These are phyloP conservation scores for Erysimum cheiri DNA, from an alignment of 441 rosid genomes.

Conservation along the genomic window DNA sequence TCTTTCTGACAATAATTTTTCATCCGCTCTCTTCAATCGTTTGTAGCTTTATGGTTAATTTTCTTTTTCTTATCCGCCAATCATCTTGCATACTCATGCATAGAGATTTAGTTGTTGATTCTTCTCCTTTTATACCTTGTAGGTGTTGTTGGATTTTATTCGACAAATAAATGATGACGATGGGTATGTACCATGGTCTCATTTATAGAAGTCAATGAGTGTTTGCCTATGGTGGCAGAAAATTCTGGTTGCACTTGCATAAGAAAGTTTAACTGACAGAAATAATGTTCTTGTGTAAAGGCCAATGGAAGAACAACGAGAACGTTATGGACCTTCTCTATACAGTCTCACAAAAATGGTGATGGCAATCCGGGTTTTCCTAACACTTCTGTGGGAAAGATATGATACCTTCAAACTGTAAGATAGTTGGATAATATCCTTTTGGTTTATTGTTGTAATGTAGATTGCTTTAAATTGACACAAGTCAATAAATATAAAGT, in stretches of 20 bases:
- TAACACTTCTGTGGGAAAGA: constrained; percentile 71
- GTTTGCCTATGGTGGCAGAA: constrained; percentile 23
- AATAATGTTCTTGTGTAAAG: constrained; percentile 49
- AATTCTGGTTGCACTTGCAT: constrained; percentile 26
- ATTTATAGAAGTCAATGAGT: constrained; percentile 13
- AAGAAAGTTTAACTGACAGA: constrained; percentile 30
- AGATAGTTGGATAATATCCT: constrained; percentile 43
- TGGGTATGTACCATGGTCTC: constrained; percentile 67
- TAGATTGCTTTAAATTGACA: constrained; percentile 25
- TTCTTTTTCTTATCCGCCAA: not conserved
- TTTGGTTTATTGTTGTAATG: constrained; percentile 21
- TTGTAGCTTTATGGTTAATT: not conserved
- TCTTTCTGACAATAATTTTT: not conserved
- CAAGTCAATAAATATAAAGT: constrained; percentile 23
- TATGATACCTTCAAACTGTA: constrained; percentile 70
- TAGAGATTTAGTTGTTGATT: constrained; percentile 22
- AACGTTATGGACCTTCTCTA: constrained; percentile 95
- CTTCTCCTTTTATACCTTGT: constrained; percentile 40
- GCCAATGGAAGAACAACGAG: constrained; percentile 99
- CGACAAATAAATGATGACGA: constrained; percentile 93
- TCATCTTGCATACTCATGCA: constrained; percentile 23
- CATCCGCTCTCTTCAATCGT: not conserved
- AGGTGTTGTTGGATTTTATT: constrained; percentile 97
- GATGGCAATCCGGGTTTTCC: constrained; percentile 62
- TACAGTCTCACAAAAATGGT: constrained; percentile 82